phyloP scores from a whole-genome alignment of 2,329 filamentous ascomycete species.

The Arthrobotrys pseudoclavata region DNA sequence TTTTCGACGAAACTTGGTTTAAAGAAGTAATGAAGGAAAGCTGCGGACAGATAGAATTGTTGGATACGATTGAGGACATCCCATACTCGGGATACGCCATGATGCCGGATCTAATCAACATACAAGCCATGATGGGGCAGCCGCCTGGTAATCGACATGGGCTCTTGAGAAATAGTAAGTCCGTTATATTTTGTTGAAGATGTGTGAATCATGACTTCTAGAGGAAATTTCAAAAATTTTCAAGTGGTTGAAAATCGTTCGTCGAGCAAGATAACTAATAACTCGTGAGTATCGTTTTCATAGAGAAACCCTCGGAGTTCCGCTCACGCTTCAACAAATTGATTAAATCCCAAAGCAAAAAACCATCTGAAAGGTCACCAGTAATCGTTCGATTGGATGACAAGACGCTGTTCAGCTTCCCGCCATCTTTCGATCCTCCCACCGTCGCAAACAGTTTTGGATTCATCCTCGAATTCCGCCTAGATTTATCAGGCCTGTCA shows the following conservation, averaged over 20 bases:
- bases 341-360: conserved; percentile 2
- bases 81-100: conserved; percentile 65
- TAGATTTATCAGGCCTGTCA: conserved; percentile 68
- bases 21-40: conserved; percentile 65
- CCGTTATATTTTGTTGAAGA: background rate
- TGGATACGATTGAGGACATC: conserved; percentile 66
- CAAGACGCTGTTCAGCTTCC: conserved; percentile 36
- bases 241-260: background rate
- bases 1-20: conserved; percentile 69
- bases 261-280: background rate
- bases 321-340: conserved; percentile 13
- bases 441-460: conserved; percentile 69
- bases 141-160: conserved; percentile 43
- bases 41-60: conserved; percentile 69
- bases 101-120: conserved; percentile 67
- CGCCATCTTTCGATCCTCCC: conserved; percentile 66
- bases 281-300: background rate
- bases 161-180: conserved; percentile 29
- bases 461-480: conserved; percentile 67
- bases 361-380: conserved; percentile 7
- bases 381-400: conserved; percentile 33
- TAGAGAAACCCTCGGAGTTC: conserved; percentile 32
- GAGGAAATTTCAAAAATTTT: background rate
- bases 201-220: background rate
- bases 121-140: conserved; percentile 66